These are phyloP conservation scores for Ophiobolus disseminans DNA, from an alignment of 2,329 filamentous ascomycete genomes.

Conservation along the genomic window DNA sequence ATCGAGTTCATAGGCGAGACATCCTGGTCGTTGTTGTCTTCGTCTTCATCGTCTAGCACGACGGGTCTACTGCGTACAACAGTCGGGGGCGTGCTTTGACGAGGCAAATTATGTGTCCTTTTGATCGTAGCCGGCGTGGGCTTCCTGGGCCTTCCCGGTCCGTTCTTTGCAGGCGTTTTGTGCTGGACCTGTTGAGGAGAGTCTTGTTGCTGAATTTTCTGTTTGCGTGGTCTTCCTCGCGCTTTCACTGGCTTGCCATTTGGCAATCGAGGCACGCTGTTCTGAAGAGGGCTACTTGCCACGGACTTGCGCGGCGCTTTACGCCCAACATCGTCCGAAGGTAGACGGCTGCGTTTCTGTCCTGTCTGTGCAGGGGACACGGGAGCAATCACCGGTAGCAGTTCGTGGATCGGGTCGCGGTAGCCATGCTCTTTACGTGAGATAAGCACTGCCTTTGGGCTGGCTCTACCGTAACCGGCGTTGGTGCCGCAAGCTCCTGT, in stretches of 20 bases:
- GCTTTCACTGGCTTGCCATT: background rate
- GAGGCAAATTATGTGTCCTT: no score
- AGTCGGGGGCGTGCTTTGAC: no score
- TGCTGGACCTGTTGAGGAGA: background rate
- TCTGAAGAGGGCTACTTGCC: background rate
- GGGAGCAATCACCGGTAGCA: background rate
- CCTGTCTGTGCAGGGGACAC: background rate
- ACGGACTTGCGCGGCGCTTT: conserved; percentile 2
- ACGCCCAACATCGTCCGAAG: background rate
- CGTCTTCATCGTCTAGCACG: background rate
- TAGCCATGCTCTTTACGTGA: background rate
- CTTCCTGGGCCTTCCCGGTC: background rate
- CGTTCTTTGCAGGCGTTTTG: background rate
- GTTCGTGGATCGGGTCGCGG: background rate
- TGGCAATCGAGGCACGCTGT: background rate
- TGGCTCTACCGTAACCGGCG: no score
- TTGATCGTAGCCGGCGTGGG: background rate
- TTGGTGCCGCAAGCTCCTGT: no score
- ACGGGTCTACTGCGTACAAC: background rate
- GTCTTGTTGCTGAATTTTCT: background rate
- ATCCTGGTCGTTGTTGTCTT: background rate
- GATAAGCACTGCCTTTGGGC: no score
- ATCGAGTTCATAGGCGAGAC: background rate
- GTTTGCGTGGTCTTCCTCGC: background rate
- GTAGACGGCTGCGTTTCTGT: conserved; percentile 2